A percentile compares a stretch with the other conserved stretches of the same genome.
Evolutionary conservation across 495 filamentous ascomycete genomes (phyloP).

Genomic region (Articulospora tetracladia): DNA sequence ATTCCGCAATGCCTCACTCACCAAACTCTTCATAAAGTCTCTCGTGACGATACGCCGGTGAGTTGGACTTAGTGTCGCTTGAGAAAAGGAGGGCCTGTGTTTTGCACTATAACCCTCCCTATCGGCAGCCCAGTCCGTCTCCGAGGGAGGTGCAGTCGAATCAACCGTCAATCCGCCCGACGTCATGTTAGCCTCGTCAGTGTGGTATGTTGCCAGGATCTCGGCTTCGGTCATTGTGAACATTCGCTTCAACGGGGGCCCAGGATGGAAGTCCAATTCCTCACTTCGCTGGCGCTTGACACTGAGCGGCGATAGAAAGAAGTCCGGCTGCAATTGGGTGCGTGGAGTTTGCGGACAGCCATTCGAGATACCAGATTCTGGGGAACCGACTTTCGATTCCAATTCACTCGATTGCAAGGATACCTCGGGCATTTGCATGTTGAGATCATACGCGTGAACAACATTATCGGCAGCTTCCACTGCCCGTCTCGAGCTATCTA

Average conservation of each 20-base stretch:
- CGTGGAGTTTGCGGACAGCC: neutral
- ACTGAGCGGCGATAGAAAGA: neutral
- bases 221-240: conserved; percentile 12
- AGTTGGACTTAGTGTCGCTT: conserved; percentile 27
- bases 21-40: conserved; percentile 61
- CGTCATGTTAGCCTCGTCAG: neutral
- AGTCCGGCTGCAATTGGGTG: neutral
- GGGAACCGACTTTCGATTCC: neutral
- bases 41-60: conserved; percentile 57
- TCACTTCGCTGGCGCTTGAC: conserved; percentile 17
- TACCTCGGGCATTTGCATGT: conserved; percentile 74
- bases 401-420: conserved; percentile 23
- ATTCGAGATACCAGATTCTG: neutral
- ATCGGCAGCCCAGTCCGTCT: neutral
- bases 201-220: neutral
- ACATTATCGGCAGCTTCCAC: conserved; percentile 84
- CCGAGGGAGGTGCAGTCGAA: neutral
- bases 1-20: conserved; percentile 67
- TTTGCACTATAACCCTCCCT: neutral
- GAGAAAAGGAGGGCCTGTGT: neutral
- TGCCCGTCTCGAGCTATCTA: conserved; percentile 72
- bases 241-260: conserved; percentile 20
- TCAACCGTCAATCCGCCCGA: neutral
- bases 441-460: conserved; percentile 82
- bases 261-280: conserved; percentile 8